Base-by-base conservation (phyloP, 108 stramenopile species). In the Cyclotella sp. region DNA sequence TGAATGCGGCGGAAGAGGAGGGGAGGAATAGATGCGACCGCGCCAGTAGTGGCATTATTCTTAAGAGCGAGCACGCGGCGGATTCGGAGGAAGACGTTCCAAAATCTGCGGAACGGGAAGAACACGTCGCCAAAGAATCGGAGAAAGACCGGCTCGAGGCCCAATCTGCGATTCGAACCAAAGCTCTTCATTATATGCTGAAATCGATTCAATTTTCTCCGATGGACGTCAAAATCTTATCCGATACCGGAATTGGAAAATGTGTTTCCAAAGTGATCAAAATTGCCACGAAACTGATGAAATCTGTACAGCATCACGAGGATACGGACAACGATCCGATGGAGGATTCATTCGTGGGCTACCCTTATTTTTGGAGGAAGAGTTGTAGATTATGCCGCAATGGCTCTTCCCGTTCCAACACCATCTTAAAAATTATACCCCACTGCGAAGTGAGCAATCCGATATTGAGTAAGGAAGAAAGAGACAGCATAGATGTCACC, bases 161-260 rank as follows among this genome's bases (percentile, higher is more conserved):
- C 18, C 60, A 55, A 21, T 43, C 73, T 30, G 6, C 39, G 0
- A 6, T 45, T n/a, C 30, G 64, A 19, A 72, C 60, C 15, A 52
- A 30, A 12, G 9, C 7, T 16, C 24, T 82, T 0, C 12, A 29
- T 15, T 1, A 12, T 13, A 41, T 61, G 8, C 24, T 73, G 12
- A 9, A 49, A 39, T 29, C 70, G 10, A 58, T 82, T 11, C n/a
- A 19, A 5, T n/a, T 51, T 70, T 60, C 65, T 27, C 75, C 81
- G 8, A 76, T 76, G 75, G 81, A 82, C 54, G 70, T 76, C 11
- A 54, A 40, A 41, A 19, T 82, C 19, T 49, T 82, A 19, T 16
- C 81, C 21, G 70, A 72, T n/a, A 82, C 81, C 10, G 75, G 43
- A 11, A 45, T 76, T 39, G 81, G 81, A 1, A 82, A 72, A 43